Conservation (phyloP, 2,329 filamentous ascomycete species). For the Xylariaceae sp. region DNA sequence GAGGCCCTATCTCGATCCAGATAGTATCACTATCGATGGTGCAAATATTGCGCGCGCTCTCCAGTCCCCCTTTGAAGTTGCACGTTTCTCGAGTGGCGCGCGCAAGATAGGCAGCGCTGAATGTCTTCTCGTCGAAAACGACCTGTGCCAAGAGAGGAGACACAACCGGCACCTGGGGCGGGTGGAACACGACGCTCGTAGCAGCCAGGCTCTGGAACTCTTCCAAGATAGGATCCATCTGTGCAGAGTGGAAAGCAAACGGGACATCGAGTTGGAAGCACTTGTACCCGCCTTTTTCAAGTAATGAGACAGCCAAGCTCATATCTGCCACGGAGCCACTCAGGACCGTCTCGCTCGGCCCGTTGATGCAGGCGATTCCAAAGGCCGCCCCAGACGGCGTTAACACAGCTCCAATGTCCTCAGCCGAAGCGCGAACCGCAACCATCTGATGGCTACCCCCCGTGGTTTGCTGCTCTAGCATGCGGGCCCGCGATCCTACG, state of each 20-base stretch:
- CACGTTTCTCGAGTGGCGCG: constrained; percentile 45
- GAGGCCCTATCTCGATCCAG: constrained; percentile 67
- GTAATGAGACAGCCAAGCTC: constrained; percentile 3
- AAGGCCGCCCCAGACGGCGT: constrained; percentile 17
- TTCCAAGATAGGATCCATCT: neutral
- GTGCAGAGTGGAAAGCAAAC: constrained; percentile 44
- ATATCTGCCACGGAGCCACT: constrained; percentile 49
- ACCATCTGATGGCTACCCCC: constrained; percentile 59
- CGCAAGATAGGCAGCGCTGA: constrained; percentile 33
- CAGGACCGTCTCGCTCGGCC: constrained; percentile 57
- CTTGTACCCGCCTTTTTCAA: constrained; percentile 29
- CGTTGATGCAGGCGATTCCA: constrained; percentile 59
- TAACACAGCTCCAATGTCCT: constrained; percentile 32
- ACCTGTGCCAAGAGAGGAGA: neutral
- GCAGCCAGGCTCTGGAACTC: neutral
- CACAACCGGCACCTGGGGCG: neutral
- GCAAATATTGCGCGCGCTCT: constrained; percentile 43
- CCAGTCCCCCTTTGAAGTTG: constrained; percentile 57
- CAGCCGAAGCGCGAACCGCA: constrained; percentile 43
- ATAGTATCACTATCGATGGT: constrained; percentile 53
- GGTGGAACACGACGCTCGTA: neutral
- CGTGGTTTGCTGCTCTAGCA: constrained; percentile 59
- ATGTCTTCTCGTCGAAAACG: neutral
- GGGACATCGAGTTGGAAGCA: constrained; percentile 55
- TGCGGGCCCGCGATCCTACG: constrained; percentile 59